These are phyloP conservation scores for Eucommia ulmoides DNA, from an alignment of 257 asterid genomes.

Conservation along the genomic window DNA sequence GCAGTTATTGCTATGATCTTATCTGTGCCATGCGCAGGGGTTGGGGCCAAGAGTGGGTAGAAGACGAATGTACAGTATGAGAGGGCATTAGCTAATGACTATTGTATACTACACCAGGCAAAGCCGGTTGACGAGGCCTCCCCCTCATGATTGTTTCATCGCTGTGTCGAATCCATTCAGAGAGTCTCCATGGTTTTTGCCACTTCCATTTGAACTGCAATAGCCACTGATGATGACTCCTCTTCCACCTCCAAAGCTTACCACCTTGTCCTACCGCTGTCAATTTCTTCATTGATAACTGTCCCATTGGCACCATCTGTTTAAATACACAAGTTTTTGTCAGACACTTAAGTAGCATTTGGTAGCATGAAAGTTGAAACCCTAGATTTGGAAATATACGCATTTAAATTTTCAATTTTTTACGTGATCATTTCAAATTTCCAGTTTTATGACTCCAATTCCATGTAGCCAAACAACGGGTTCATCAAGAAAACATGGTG, in stretches of 20 bases:
- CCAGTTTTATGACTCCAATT: too few relatives aligned
- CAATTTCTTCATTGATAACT: slow-evolving; percentile 82
- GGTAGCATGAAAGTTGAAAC: too few relatives aligned
- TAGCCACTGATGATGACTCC: slow-evolving; percentile 99
- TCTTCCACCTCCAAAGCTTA: slow-evolving; percentile 98
- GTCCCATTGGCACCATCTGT: slow-evolving; percentile 94
- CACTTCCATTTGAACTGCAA: slow-evolving; percentile 99
- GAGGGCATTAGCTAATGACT: slow-evolving; percentile 44
- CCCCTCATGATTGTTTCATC: slow-evolving; percentile 89
- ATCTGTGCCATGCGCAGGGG: slow-evolving; percentile 28
- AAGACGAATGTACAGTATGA: slow-evolving; percentile 30
- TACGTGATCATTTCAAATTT: too few relatives aligned
- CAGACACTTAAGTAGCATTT: not conserved
- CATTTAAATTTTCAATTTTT: too few relatives aligned
- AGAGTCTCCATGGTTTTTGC: slow-evolving; percentile 99
- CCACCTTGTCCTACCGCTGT: slow-evolving; percentile 90
- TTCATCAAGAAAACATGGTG: slow-evolving; percentile 4
- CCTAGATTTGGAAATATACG: too few relatives aligned
- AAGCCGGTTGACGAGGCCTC: slow-evolving; percentile 75
- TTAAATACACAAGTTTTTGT: slow-evolving; percentile 4
- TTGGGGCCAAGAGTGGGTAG: slow-evolving; percentile 25
- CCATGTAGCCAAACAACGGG: too few relatives aligned
- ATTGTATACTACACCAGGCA: slow-evolving; percentile 48
- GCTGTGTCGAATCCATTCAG: slow-evolving; percentile 88
- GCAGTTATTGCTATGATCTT: slow-evolving; percentile 27